Percentiles rank a stretch among this genome's conserved stretches.
These are phyloP conservation scores for Bertia moriformis DNA, from an alignment of 2,329 filamentous ascomycete species.

Conservation along the genomic window DNA sequence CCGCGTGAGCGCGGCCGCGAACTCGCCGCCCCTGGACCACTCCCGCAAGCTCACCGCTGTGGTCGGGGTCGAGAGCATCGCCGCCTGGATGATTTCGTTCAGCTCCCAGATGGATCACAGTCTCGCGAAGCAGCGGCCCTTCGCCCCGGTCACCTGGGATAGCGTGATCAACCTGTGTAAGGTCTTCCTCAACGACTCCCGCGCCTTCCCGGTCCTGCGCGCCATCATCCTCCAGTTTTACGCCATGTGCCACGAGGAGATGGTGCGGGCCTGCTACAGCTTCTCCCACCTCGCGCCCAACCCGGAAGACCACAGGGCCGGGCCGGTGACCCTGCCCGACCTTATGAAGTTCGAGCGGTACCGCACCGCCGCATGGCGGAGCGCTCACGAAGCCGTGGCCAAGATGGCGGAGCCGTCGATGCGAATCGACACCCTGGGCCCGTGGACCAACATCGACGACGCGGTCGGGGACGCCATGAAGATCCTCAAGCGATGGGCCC, in stretches of 20 bases:
- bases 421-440: background rate
- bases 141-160: background rate
- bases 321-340: background rate
- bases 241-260: background rate
- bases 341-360: background rate
- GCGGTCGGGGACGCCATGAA: background rate
- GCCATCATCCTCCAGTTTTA: background rate
- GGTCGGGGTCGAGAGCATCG: background rate
- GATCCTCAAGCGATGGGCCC: background rate
- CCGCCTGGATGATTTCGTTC: background rate
- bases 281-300: background rate
- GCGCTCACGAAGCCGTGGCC: background rate
- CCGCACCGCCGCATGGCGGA: background rate
- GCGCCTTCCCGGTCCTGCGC: background rate
- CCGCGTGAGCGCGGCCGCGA: background rate
- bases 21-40: background rate
- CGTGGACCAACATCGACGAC: background rate
- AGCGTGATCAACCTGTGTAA: background rate
- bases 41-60: background rate
- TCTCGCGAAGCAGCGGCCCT: background rate
- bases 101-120: background rate
- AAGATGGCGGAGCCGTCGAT: background rate
- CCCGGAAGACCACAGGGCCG: background rate
- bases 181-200: background rate
- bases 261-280: background rate